These are phyloP conservation scores for Pisolithus albus DNA, from an alignment of 768 basidiomycete species.

Conservation along the genomic window DNA sequence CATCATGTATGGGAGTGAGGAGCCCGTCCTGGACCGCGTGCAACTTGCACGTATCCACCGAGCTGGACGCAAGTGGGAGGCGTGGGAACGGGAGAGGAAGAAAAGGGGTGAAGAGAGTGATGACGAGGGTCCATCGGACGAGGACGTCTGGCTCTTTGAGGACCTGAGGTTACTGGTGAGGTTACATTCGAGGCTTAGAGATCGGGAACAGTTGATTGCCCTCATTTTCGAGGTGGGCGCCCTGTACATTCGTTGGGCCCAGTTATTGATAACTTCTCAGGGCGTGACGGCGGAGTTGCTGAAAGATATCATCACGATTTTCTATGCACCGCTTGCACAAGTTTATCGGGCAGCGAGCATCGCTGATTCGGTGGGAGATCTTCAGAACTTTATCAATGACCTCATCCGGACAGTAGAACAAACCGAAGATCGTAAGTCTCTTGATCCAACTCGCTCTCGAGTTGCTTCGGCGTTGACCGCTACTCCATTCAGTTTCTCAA, in stretches of 20 bases:
- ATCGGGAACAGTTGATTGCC: constrained; percentile 87
- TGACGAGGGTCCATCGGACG: constrained; percentile 87
- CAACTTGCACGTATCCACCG: constrained; percentile 78
- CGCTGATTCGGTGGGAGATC: constrained; percentile 82
- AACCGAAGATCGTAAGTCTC: constrained; percentile 74
- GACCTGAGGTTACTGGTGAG: constrained; percentile 77
- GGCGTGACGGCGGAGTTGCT: constrained; percentile 91
- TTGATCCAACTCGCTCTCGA: constrained; percentile 1
- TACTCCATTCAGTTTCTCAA: constrained; percentile 54
- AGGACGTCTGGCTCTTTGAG: constrained; percentile 95
- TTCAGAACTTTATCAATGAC: constrained; percentile 93
- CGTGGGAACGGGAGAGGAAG: constrained; percentile 52
- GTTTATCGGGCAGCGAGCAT: constrained; percentile 98
- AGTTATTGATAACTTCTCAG: constrained; percentile 33
- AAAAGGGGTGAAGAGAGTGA: constrained; percentile 55
- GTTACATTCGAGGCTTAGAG: constrained; percentile 72
- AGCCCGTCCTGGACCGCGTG: constrained; percentile 64
- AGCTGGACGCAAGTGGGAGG: constrained; percentile 69
- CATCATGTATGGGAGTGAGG: constrained; percentile 72
- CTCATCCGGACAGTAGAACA: constrained; percentile 90
- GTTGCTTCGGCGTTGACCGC: not conserved
- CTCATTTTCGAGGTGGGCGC: constrained; percentile 83
- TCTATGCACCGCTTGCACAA: constrained; percentile 92
- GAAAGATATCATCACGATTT: constrained; percentile 98
- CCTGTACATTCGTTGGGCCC: not conserved